These are phyloP conservation scores for Trichoderma atrobrunneum DNA, from an alignment of 2,329 filamentous ascomycete genomes.

Conservation along the genomic window DNA sequence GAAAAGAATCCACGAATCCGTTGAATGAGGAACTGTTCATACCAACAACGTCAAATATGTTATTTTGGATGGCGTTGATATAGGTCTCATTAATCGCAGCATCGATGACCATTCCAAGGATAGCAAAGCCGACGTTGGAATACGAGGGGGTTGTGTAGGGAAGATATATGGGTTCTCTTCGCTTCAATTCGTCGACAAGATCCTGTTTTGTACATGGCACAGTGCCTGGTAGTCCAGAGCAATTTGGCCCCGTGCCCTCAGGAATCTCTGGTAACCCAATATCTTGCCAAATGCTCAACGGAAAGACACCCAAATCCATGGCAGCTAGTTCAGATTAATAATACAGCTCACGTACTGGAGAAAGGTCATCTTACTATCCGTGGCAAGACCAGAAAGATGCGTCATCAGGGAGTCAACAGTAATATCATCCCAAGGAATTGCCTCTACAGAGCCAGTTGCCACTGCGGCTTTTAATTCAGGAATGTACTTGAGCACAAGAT, in stretches of 20 bases:
- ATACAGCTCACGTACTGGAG: neutral
- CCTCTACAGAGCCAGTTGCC: conserved; percentile 25
- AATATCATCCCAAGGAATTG: conserved; percentile 46
- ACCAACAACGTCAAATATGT: neutral
- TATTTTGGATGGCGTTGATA: conserved; percentile 20
- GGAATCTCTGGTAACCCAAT: neutral
- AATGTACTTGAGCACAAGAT: neutral
- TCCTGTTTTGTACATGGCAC: conserved; percentile 23
- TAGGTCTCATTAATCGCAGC: conserved; percentile 43
- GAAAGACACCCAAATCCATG: neutral
- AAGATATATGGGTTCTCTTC: conserved; percentile 38
- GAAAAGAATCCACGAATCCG: conserved; percentile 30
- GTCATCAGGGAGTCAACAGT: conserved; percentile 45
- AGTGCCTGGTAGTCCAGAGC: neutral
- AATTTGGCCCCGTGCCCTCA: neutral
- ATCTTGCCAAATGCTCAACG: neutral
- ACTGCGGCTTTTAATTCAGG: neutral
- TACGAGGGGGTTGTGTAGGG: conserved; percentile 47
- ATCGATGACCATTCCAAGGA: conserved; percentile 47
- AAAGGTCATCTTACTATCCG: conserved; percentile 31
- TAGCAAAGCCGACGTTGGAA: conserved; percentile 45
- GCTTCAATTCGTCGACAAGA: conserved; percentile 29
- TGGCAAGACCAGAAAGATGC: conserved; percentile 44
- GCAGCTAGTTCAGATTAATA: neutral
- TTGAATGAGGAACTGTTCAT: conserved; percentile 19